Evolutionary conservation across 2,329 filamentous ascomycete genomes (phyloP), one percentile per base, ranked within the genome.

Genomic region (Diplodia intermedia): DNA sequence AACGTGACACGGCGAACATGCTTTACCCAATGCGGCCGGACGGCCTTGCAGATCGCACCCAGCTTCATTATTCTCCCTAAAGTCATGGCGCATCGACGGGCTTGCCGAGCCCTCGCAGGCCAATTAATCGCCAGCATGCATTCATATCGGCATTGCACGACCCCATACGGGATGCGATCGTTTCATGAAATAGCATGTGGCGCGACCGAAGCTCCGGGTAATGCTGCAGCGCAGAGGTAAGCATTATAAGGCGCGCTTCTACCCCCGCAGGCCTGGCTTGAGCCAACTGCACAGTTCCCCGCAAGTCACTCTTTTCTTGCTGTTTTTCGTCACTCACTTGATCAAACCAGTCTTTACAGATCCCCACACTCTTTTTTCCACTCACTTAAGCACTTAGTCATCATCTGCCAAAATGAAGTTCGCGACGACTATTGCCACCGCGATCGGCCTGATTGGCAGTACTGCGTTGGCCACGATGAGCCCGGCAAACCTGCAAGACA

Each of bases 401-500:
- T 40, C 15, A 2, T 20, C 43, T 47, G 3, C 8, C n/a, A 40
- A 40, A 57, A 57, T 57, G 54, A 57, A 57, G 54, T n/a, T 20
- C 12, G n/a, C 5, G 26, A 7, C 31, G 2, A 20, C 33, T 3
- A 11, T 40, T 9, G 7, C 26, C 31, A 8, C 36, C 23, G 20
- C 50, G 29, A n/a, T 66, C 50, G 52, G 47, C 23, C 20, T 66
- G 15, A 23, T 54, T 11, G 49, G 49, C 47, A 4, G 43, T 9
- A 9, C 33, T 26, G 50, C n/a, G 15, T 15, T 62, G 7, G 65
- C 65, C 8, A 63, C 29, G 15, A 65, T 68, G 66, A 50, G 33
- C 29, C 66, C 60, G 18, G 31, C 29, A 15, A 47, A 40, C 31
- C n/a, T 68, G 4, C 66, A 66, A 40, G 49, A 65, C 33, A 50